phyloP scores from a whole-genome alignment of 2,329 filamentous ascomycete genomes.

The Leptographium lundbergii region DNA sequence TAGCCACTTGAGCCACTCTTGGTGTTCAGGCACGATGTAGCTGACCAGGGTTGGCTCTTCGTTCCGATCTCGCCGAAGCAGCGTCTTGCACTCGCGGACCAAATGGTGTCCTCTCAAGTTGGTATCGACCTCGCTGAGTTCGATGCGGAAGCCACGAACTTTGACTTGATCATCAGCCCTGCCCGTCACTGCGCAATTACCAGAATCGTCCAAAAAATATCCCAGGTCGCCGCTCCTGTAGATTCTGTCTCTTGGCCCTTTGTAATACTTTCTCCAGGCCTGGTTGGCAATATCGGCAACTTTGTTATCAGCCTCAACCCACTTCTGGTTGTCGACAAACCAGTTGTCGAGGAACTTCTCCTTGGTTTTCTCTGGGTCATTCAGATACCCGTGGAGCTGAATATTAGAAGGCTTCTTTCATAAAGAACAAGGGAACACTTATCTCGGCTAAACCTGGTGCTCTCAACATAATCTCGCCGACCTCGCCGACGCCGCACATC shows the following conservation, averaged over 20 bases:
- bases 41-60: constrained; percentile 80
- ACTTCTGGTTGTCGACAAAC: too few species aligned
- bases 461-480: too few species aligned
- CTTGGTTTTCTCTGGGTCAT: too few species aligned
- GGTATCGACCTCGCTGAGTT: constrained; percentile 84
- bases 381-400: background rate
- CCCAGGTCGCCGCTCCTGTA: too few species aligned
- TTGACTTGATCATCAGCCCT: background rate
- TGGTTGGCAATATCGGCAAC: too few species aligned
- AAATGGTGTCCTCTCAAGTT: constrained; percentile 63
- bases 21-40: constrained; percentile 74
- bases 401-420: background rate
- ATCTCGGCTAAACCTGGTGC: background rate
- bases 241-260: too few species aligned
- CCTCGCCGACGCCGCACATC: too few species aligned
- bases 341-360: too few species aligned
- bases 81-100: constrained; percentile 72
- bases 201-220: too few species aligned
- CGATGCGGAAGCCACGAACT: background rate
- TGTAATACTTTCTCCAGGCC: too few species aligned
- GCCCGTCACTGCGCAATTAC: too few species aligned
- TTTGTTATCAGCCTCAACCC: too few species aligned
- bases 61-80: constrained; percentile 70
- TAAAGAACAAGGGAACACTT: background rate
- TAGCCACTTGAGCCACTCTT: constrained; percentile 29